phyloP scores from a whole-genome alignment of 495 filamentous ascomycete species.

The Penicillium simplicissimum region DNA sequence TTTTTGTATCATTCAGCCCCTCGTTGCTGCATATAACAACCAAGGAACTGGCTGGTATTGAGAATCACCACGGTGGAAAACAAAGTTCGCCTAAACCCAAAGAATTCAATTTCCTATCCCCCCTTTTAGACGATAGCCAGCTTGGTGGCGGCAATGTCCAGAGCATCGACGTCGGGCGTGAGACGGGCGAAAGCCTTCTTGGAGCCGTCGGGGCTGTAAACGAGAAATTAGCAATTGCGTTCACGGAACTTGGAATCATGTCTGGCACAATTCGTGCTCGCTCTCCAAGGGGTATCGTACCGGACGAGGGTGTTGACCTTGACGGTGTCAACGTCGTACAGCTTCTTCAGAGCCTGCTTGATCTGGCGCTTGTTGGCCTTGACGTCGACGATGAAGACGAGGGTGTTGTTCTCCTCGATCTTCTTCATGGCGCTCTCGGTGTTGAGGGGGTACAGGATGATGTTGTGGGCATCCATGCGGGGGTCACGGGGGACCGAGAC shows the following conservation, averaged over 20 bases:
- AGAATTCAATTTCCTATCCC: constrained; percentile 32
- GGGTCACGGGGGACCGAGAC: constrained; percentile 88
- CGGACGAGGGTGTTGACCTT: constrained; percentile 99
- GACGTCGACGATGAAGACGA: constrained; percentile 97
- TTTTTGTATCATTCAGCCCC: constrained; percentile 50
- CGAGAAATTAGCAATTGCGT: constrained; percentile 15
- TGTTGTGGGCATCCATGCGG: constrained; percentile 89
- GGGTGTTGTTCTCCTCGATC: constrained; percentile 99
- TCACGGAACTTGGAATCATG: background rate
- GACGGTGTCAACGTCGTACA: constrained; percentile 96
- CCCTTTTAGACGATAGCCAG: constrained; percentile 85
- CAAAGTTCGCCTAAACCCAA: constrained; percentile 47
- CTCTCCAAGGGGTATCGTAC: constrained; percentile 46
- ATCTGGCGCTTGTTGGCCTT: constrained; percentile 99
- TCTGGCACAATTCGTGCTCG: background rate
- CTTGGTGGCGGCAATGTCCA: constrained; percentile 99
- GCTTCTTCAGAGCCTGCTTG: constrained; percentile 96
- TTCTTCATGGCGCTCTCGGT: constrained; percentile 99
- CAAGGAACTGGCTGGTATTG: constrained; percentile 45
- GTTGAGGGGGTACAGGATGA: constrained; percentile 85
- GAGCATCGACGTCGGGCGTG: constrained; percentile 93
- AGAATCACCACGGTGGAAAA: constrained; percentile 48
- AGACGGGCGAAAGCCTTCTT: constrained; percentile 99
- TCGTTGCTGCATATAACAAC: constrained; percentile 38
- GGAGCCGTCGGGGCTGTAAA: constrained; percentile 78